Conservation (phyloP, 805 yeast species). For the Cyberlindnera misumaiensis region DNA sequence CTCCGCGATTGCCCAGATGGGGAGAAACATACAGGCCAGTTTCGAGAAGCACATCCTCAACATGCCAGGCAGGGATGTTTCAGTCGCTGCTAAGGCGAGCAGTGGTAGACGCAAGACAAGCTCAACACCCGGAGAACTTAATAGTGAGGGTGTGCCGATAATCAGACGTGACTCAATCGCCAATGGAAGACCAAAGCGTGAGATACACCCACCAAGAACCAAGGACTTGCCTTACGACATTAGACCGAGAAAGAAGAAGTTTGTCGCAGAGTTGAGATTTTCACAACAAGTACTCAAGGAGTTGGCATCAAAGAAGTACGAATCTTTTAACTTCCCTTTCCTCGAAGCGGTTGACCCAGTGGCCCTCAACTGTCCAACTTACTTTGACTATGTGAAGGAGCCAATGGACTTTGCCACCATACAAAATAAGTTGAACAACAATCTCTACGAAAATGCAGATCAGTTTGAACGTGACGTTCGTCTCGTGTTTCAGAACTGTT, state of each 20-base stretch:
- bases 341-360: slow-evolving; percentile 93
- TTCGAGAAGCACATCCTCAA: slow-evolving; percentile 90
- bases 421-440: slow-evolving; percentile 71
- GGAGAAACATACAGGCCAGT: slow-evolving; percentile 79
- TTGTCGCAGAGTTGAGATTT: slow-evolving; percentile 81
- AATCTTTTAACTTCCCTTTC: slow-evolving; percentile 82
- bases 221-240: slow-evolving; percentile 89
- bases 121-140: slow-evolving; percentile 26
- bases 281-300: slow-evolving; percentile 81
- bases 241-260: slow-evolving; percentile 87
- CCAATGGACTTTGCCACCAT: slow-evolving; percentile 96
- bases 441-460: slow-evolving; percentile 83
- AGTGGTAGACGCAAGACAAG: slow-evolving; percentile 18
- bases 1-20: slow-evolving; percentile 86
- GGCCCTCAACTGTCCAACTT: slow-evolving; percentile 87
- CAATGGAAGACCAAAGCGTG: slow-evolving; percentile 84
- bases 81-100: slow-evolving; percentile 17
- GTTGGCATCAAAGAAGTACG: slow-evolving; percentile 74
- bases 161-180: slow-evolving; percentile 69
- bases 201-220: slow-evolving; percentile 93
- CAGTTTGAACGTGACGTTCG: slow-evolving; percentile 80
- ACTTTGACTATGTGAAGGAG: slow-evolving; percentile 74
- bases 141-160: slow-evolving; percentile 46
- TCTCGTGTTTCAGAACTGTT: slow-evolving; percentile 83
- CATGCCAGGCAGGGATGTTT: slow-evolving; percentile 64